Evolutionary conservation across 2,329 filamentous ascomycete species (phyloP).

Genomic region (Colletotrichum endophyticum): DNA sequence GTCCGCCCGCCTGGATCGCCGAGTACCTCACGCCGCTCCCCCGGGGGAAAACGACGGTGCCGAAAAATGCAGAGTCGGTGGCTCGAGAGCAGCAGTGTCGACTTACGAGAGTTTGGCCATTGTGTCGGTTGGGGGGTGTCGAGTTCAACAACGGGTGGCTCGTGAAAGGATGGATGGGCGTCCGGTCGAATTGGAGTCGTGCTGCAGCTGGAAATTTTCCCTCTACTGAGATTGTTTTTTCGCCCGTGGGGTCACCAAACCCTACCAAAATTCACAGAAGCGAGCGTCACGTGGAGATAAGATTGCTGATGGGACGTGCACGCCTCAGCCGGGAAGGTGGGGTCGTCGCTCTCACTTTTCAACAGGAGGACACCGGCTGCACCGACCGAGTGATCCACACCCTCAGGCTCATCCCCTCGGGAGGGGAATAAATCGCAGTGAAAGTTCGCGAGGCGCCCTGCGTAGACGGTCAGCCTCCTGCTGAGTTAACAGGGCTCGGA

Average conservation of each 20-base stretch:
- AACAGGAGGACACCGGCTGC: not conserved
- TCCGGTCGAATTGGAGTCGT: constrained; percentile 15
- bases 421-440: not conserved
- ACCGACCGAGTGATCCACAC: not conserved
- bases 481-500: no score
- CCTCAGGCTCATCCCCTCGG: not conserved
- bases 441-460: no score
- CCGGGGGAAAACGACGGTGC: constrained; percentile 20
- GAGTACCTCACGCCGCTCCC: not conserved
- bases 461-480: no score
- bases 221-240: constrained; percentile 14
- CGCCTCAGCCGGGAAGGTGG: not conserved
- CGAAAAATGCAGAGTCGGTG: not conserved
- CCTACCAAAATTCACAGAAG: constrained; percentile 14
- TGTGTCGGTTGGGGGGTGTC: constrained; percentile 50
- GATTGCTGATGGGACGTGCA: not conserved
- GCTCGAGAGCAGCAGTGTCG: not conserved
- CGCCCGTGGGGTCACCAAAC: constrained; percentile 17
- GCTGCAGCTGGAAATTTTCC: constrained; percentile 19
- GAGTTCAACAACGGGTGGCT: constrained; percentile 23
- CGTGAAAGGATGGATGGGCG: constrained; percentile 20
- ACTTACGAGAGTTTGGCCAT: constrained; percentile 71
- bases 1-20: constrained; percentile 8
- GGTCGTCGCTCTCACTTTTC: not conserved
- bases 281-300: constrained; percentile 20